Evolutionary conservation across 1,139 yeast species (phyloP).

Genomic region (Candida buenavistaensis): DNA sequence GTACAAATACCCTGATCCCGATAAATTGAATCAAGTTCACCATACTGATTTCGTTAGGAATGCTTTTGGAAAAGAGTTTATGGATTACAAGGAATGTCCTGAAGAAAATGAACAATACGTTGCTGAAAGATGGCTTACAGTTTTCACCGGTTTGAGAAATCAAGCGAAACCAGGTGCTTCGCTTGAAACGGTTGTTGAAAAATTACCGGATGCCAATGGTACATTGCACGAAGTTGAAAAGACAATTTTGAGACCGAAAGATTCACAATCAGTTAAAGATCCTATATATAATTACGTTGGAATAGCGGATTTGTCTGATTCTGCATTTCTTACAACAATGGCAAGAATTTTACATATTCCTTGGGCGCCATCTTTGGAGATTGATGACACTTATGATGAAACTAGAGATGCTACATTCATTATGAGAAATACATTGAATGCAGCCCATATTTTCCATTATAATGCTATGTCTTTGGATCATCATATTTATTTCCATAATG

Average conservation of each 20-base stretch:
- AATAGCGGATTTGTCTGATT: constrained; percentile 41
- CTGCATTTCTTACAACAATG: constrained; percentile 43
- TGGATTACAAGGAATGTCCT: constrained; percentile 32
- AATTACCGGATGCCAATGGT: constrained; percentile 13
- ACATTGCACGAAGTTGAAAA: constrained; percentile 13
- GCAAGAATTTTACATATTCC: constrained; percentile 45
- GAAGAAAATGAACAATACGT: constrained; percentile 33
- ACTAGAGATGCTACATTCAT: constrained; percentile 32
- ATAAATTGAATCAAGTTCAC: constrained; percentile 26
- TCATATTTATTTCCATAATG: constrained; percentile 43
- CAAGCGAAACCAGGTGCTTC: constrained; percentile 17
- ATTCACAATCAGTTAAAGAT: constrained; percentile 27
- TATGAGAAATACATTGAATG: constrained; percentile 36
- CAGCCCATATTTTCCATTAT: constrained; percentile 44
- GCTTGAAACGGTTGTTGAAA: constrained; percentile 13
- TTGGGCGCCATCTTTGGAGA: constrained; percentile 44
- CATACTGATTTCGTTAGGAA: constrained; percentile 44
- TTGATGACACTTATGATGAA: constrained; percentile 34
- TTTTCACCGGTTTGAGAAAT: constrained; percentile 39
- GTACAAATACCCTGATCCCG: constrained; percentile 30
- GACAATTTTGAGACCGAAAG: constrained; percentile 13
- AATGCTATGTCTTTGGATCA: constrained; percentile 52
- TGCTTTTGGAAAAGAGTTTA: constrained; percentile 41
- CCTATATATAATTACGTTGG: constrained; percentile 38
- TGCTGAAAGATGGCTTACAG: constrained; percentile 43